Evolutionary conservation across 208 protist genomes (phyloP).

Genomic region (Leishmania guyanensis): DNA sequence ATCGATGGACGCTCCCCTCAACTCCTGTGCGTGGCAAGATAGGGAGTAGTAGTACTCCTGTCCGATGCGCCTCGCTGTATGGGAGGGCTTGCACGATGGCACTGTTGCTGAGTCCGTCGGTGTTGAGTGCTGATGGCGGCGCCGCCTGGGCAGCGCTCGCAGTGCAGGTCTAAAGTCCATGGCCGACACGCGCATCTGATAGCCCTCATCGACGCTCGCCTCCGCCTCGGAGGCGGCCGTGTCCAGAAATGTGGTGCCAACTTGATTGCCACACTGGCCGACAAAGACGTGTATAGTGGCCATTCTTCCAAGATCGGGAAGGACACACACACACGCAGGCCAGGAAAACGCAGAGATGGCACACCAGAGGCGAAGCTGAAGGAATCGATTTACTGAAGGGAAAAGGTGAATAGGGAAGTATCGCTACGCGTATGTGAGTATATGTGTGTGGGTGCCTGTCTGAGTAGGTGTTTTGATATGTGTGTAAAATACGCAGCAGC

Average conservation of each 20-base stretch:
- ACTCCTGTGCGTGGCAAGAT: slow-evolving; percentile 13
- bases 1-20: not conserved
- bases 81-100: not conserved
- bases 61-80: not conserved
- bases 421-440: not conserved
- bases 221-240: slow-evolving; percentile 55
- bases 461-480: not conserved
- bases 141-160: slow-evolving; percentile 1
- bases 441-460: not conserved
- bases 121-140: not conserved
- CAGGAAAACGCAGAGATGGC: not conserved
- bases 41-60: slow-evolving; percentile 30
- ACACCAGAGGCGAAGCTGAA: not conserved
- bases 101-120: not conserved
- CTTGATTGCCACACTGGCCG: slow-evolving; percentile 93
- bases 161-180: slow-evolving; percentile 60
- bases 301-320: slow-evolving; percentile 25
- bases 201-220: slow-evolving; percentile 45
- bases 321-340: not conserved
- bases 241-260: slow-evolving; percentile 80
- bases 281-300: slow-evolving; percentile 76
- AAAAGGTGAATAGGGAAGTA: not conserved
- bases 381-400: not conserved
- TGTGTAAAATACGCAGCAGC: not conserved
- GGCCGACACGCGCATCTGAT: slow-evolving; percentile 55